phyloP scores from a whole-genome alignment of 768 basidiomycete genomes.

The Pisolithus tinctorius region DNA sequence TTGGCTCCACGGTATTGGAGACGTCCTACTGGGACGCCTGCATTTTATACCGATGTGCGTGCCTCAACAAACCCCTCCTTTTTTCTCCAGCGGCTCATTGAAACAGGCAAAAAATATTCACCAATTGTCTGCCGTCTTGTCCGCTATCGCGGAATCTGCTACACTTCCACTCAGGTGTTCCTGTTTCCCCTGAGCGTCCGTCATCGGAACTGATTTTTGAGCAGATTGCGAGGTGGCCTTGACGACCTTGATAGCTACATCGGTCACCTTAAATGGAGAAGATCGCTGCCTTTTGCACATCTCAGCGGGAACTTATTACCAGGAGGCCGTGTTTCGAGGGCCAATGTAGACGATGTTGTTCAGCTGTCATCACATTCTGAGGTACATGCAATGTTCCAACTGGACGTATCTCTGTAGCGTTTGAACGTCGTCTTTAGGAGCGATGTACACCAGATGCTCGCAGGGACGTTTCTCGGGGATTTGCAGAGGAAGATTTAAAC shows the following conservation, averaged over 20 bases:
- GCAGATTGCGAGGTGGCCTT: constrained; percentile 28
- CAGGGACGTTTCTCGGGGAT: constrained; percentile 55
- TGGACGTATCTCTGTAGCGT: neutral
- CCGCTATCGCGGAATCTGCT: constrained; percentile 49
- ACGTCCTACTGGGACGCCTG: constrained; percentile 21
- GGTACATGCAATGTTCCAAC: constrained; percentile 10
- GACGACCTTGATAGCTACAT: constrained; percentile 40
- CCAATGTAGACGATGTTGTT: constrained; percentile 25
- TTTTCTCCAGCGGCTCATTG: constrained; percentile 7
- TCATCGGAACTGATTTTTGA: neutral
- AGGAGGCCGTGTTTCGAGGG: constrained; percentile 21
- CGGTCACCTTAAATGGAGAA: constrained; percentile 46
- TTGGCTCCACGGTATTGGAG: constrained; percentile 40
- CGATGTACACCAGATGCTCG: constrained; percentile 31
- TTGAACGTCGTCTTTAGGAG: constrained; percentile 7
- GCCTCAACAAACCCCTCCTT: constrained; percentile 5
- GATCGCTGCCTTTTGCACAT: constrained; percentile 46
- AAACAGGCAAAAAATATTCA: constrained; percentile 33
- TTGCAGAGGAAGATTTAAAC: constrained; percentile 32
- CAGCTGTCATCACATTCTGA: constrained; percentile 34
- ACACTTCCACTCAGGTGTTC: constrained; percentile 55
- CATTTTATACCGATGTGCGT: constrained; percentile 21
- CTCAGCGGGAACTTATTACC: constrained; percentile 50
- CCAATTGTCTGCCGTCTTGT: constrained; percentile 51
- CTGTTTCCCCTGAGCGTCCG: neutral